Evolutionary conservation across 1,139 yeast genomes (phyloP), one percentile per base, ranked within the genome.

Genomic region (Ogataea hybrid): DNA sequence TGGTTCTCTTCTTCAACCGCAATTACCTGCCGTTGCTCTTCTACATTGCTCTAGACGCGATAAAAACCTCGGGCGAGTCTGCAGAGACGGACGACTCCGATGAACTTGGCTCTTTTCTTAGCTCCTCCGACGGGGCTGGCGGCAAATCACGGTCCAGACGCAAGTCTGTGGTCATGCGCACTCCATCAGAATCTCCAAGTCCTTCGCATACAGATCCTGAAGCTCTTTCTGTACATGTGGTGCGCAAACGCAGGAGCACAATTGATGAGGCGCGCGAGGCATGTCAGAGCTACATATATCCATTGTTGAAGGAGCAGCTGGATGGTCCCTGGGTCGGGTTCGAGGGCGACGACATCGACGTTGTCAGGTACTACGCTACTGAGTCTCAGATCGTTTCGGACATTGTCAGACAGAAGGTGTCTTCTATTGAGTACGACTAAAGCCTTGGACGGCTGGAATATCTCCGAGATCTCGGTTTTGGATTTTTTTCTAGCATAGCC

Each of bases 21-120:
- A 75, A 77, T 51, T 81, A 80, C 54, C 65, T 75, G 21, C 86
- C 87, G 3, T 64, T 81, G 42, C 72, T 75, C 39, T 71, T 69
- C 38, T 81, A 78, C 54, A 80, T 81, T 52, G 86, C 87, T 0
- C 65, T 81, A 51, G 71, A 82, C 50, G 81, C 86, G 4, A 77
- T 81, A 28, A 73, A 73, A 48, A 60, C 63, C 0, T 50, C 52
- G 2, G 65, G 64, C 6, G 49, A 52, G 36, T 57, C 61, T 8
- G 62, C 58, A 7, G 59, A 51, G n/a, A 16, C 46, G 6, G 60
- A 52, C 39, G 41, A 43, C 25, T 46, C 32, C 8, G 54, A 53
- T 32, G 56, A 49, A 5, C 27, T 50, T 3, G 47, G 47, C 17
- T 37, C 48, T 3, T 15, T 42, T 17, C 15, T 48, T 18, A 33